These are phyloP conservation scores for Vitis hybrid DNA, from an alignment of 177 flowering plant genomes.

Conservation along the genomic window DNA sequence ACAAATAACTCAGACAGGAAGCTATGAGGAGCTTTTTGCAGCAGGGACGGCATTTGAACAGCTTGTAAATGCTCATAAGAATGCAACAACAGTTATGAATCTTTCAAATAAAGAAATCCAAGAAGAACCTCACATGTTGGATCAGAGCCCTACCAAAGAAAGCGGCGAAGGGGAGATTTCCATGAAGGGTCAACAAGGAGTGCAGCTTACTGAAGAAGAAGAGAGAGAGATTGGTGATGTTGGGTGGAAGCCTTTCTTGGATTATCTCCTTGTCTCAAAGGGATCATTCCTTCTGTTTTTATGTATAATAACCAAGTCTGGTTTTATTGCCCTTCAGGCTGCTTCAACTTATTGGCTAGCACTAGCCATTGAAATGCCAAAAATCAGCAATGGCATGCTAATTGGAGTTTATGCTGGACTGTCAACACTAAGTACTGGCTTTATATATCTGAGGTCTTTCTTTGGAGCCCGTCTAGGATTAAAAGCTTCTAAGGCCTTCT, in stretches of 20 bases:
- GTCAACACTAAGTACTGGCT: slow-evolving; percentile 47
- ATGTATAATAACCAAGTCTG: slow-evolving; percentile 28
- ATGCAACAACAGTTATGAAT: slow-evolving; percentile 42
- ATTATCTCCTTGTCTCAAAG: slow-evolving; percentile 56
- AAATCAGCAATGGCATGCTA: slow-evolving; percentile 35
- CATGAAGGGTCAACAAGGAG: slow-evolving; percentile 26
- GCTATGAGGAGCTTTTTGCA: slow-evolving; percentile 54
- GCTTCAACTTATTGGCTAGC: slow-evolving; percentile 80
- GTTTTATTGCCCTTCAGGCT: slow-evolving; percentile 59
- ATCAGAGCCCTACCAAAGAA: slow-evolving; percentile 9
- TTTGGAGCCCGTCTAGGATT: slow-evolving; percentile 60
- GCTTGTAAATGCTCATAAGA: slow-evolving; percentile 77
- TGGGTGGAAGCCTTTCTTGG: slow-evolving; percentile 70
- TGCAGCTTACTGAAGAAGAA: slow-evolving; percentile 72
- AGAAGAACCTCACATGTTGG: slow-evolving; percentile 8
- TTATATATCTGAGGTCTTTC: slow-evolving; percentile 51
- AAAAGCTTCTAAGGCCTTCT: slow-evolving; percentile 72
- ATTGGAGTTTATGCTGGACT: slow-evolving; percentile 64
- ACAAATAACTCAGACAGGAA: slow-evolving; percentile 62
- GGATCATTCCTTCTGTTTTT: slow-evolving; percentile 32
- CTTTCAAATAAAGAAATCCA: slow-evolving; percentile 10
- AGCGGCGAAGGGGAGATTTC: slow-evolving; percentile 41
- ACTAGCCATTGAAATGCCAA: slow-evolving; percentile 45
- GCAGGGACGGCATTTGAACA: slow-evolving; percentile 70
- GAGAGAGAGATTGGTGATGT: slow-evolving; percentile 60